A percentile compares a stretch with the other conserved stretches of the same genome.
Conservation (phyloP, 352 stramenopile genomes). For the Phytophthora brassicae region DNA sequence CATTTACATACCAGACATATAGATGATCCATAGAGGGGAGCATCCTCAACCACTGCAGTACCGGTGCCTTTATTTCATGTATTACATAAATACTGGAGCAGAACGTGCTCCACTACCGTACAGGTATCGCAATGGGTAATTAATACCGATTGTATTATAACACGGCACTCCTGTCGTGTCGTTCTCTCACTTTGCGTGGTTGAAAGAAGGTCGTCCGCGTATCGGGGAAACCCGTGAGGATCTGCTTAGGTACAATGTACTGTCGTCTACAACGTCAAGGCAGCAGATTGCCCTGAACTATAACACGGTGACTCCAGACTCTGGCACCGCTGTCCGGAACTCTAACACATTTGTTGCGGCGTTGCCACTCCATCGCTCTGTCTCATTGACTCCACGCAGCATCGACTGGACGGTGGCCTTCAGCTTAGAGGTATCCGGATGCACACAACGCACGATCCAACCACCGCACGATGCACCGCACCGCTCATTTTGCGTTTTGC, state of each 20-base stretch:
- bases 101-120: no score
- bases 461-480: constrained; percentile 10
- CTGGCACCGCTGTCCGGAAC: neutral
- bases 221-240: constrained; percentile 2
- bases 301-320: constrained; percentile 14
- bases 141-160: neutral
- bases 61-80: no score
- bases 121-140: no score
- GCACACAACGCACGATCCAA: constrained; percentile 1
- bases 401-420: constrained; percentile 31
- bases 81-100: no score
- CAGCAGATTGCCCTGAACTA: constrained; percentile 14
- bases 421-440: neutral
- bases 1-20: no score
- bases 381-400: constrained; percentile 11
- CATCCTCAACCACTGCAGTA: no score
- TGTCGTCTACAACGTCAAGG: constrained; percentile 2
- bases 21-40: no score
- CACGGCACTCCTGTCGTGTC: neutral
- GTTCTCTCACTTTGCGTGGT: neutral
- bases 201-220: constrained; percentile 1
- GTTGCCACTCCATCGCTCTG: constrained; percentile 24
- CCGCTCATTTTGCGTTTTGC: constrained; percentile 19
- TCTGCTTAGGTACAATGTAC: neutral
- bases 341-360: constrained; percentile 17